These are phyloP conservation scores for Leccinum subtestaceum DNA, from an alignment of 768 basidiomycete species.

Conservation along the genomic window DNA sequence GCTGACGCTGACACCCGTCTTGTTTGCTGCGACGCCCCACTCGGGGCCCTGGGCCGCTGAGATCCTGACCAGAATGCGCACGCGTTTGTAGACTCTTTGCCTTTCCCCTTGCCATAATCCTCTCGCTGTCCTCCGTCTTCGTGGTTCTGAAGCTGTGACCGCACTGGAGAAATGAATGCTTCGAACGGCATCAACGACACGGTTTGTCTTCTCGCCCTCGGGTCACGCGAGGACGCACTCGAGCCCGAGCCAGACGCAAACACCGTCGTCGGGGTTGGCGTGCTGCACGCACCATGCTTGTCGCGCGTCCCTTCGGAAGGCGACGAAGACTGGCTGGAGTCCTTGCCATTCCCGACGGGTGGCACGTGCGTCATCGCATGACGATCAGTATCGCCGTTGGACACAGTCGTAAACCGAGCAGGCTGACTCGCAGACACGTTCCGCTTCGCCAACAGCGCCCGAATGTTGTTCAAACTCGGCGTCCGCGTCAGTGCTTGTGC, in stretches of 20 bases:
- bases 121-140: not conserved
- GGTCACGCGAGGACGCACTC: not conserved
- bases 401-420: not conserved
- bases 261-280: slow-evolving; percentile 1
- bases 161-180: slow-evolving; percentile 23
- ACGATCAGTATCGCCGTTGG: not conserved
- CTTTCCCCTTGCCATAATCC: not conserved
- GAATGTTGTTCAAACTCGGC: slow-evolving; percentile 18
- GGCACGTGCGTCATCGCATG: not conserved
- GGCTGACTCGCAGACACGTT: not conserved
- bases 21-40: not conserved
- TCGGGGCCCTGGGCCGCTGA: not conserved
- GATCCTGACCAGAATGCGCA: not conserved
- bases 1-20: slow-evolving; percentile 15
- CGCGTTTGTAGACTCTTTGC: not conserved
- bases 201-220: not conserved
- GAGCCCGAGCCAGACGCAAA: not conserved
- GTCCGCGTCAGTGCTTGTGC: not conserved
- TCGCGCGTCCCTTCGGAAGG: too few relatives aligned
- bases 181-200: slow-evolving; percentile 12
- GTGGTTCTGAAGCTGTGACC: not conserved
- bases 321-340: not conserved
- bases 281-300: not conserved
- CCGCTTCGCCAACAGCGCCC: slow-evolving; percentile 16
- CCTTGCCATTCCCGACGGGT: not conserved